Evolutionary conservation across 148 eudicot species (phyloP).

Genomic region (Rhododendron williamsianum): DNA sequence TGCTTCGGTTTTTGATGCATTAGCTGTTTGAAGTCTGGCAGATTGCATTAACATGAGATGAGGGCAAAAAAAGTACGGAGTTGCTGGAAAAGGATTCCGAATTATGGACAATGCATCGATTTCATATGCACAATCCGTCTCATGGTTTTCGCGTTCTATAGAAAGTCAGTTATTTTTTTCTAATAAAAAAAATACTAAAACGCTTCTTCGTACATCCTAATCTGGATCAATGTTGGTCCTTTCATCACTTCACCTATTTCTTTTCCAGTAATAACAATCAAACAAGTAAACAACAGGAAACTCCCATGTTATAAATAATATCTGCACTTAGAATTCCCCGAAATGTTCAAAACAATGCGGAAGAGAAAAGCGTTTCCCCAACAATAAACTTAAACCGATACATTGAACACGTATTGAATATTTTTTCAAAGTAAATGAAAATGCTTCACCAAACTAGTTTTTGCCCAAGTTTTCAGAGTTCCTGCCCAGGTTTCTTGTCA

Average conservation of each 20-base stretch:
- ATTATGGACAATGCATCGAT: neutral
- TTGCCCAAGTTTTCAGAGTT: neutral
- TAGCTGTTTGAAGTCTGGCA: neutral
- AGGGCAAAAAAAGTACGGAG: conserved; percentile 19
- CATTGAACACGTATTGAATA: neutral
- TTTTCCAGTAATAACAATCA: conserved; percentile 18
- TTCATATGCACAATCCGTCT: neutral
- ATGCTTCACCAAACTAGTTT: neutral
- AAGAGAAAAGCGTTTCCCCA: neutral
- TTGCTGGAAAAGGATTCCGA: neutral
- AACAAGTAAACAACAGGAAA: conserved; percentile 54
- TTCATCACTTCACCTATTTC: neutral
- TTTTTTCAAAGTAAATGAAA: neutral
- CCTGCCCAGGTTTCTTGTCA: neutral
- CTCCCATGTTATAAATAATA: conserved; percentile 34
- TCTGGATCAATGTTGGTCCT: neutral
- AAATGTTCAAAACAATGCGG: neutral
- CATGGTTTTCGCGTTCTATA: neutral
- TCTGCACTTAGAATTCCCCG: neutral
- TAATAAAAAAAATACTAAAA: neutral
- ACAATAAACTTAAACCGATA: neutral
- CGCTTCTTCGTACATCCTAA: neutral
- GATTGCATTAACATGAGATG: neutral
- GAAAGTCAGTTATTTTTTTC: neutral
- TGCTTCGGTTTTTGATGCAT: neutral